Conservation (phyloP, 352 stramenopile species). For the Phytopythium oedochilum region DNA sequence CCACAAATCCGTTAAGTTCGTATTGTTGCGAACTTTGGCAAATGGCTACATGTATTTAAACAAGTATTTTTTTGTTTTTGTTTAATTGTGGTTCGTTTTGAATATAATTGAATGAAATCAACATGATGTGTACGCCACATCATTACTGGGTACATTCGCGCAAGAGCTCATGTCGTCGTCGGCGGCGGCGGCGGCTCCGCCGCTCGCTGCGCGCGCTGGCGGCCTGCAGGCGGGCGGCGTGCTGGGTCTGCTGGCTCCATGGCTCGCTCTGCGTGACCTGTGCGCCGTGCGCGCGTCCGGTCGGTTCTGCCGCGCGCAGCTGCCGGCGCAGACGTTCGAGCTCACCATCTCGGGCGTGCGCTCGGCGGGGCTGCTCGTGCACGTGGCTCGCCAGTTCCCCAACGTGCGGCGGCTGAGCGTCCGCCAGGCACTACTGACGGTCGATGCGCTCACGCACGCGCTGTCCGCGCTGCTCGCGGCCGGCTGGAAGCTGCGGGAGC, state of each 20-base stretch:
- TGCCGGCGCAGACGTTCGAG: conserved; percentile 38
- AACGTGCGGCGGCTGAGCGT: conserved; percentile 32
- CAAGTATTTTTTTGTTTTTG: too few relatives aligned
- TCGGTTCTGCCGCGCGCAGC: conserved; percentile 13
- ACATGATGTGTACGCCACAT: too few relatives aligned
- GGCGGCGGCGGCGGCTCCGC: not conserved
- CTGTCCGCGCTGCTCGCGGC: conserved; percentile 23
- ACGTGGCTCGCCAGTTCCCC: conserved; percentile 29
- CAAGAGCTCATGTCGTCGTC: too few relatives aligned
- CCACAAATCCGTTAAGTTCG: not conserved
- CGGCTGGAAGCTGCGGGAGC: conserved; percentile 27
- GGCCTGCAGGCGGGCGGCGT: conserved; percentile 14
- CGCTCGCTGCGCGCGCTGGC: not conserved
- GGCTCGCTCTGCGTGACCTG: conserved; percentile 39
- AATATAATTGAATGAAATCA: too few relatives aligned
- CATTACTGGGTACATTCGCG: not conserved
- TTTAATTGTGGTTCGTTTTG: too few relatives aligned
- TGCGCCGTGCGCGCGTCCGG: conserved; percentile 26
- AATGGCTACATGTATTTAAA: too few relatives aligned
- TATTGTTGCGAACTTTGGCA: not conserved
- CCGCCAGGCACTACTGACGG: conserved; percentile 22
- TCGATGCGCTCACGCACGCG: conserved; percentile 23
- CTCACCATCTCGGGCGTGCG: conserved; percentile 28
- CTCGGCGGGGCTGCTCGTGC: conserved; percentile 16
- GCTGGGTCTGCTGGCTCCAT: conserved; percentile 40